phyloP scores from a whole-genome alignment of 495 filamentous ascomycete genomes.

The Aspergillus heteromorphus region DNA sequence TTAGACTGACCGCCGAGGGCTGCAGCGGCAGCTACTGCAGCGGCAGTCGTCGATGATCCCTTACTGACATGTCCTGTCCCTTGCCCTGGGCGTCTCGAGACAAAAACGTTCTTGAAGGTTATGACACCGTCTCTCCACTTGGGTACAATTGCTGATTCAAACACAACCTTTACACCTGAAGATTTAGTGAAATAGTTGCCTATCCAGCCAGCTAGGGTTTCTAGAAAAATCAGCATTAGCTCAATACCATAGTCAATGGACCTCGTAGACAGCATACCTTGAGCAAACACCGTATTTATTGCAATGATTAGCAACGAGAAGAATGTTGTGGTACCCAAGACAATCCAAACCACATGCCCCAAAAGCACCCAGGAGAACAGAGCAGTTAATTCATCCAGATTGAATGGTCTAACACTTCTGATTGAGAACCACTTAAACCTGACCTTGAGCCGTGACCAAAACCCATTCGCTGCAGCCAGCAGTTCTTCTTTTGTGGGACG shows the following conservation, averaged over 20 bases:
- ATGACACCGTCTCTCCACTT: conserved; percentile 93
- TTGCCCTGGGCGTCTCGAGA: conserved; percentile 85
- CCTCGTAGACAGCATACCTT: conserved; percentile 52
- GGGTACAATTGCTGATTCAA: conserved; percentile 95
- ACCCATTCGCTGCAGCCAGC: conserved; percentile 83
- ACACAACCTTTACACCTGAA: conserved; percentile 91
- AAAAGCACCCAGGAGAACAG: conserved; percentile 93
- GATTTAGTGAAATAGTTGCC: conserved; percentile 95
- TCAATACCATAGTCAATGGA: not conserved
- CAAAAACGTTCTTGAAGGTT: conserved; percentile 93
- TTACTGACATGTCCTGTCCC: conserved; percentile 75
- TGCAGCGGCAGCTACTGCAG: conserved; percentile 77
- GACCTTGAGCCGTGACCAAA: conserved; percentile 85
- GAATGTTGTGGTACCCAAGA: conserved; percentile 94
- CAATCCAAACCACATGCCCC: conserved; percentile 89
- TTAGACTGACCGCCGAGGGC: conserved; percentile 39
- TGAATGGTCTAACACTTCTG: conserved; percentile 90
- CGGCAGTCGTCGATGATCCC: conserved; percentile 79
- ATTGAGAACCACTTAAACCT: conserved; percentile 98
- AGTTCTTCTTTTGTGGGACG: conserved; percentile 91
- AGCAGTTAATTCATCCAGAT: conserved; percentile 88
- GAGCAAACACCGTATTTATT: conserved; percentile 94
- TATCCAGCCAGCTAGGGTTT: conserved; percentile 87
- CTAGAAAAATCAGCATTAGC: conserved; percentile 38
- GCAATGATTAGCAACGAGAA: conserved; percentile 84